Conservation (phyloP, 192 early-diverging fungal genomes). For the Coemansia sp. region DNA sequence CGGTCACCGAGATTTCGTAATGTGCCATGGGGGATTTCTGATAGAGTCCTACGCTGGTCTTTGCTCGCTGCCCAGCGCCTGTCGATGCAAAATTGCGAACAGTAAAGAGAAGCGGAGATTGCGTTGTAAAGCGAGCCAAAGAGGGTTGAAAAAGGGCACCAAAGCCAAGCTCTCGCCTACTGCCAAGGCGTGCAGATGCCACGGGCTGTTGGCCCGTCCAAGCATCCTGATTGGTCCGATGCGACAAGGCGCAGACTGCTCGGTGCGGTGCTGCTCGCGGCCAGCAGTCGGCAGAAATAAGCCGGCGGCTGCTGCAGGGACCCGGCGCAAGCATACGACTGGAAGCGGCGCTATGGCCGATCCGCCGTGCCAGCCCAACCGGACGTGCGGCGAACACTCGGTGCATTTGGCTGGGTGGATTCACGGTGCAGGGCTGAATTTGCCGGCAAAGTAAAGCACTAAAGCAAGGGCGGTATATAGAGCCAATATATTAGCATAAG, state of each 20-base stretch:
- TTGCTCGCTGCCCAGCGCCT: slow-evolving; percentile 1
- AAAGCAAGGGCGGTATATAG: no score
- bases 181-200: not conserved
- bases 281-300: not conserved
- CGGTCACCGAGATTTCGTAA: slow-evolving; percentile 35
- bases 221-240: slow-evolving; percentile 5
- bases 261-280: not conserved
- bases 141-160: not conserved
- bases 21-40: slow-evolving; percentile 13
- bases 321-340: not conserved
- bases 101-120: not conserved
- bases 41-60: not conserved
- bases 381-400: not conserved
- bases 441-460: no score
- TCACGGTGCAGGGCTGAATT: no score
- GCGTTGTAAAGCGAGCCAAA: not conserved
- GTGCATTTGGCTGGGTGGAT: slow-evolving; percentile 4
- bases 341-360: not conserved
- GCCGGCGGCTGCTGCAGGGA: not conserved
- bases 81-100: not conserved
- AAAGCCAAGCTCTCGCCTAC: not conserved
- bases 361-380: not conserved
- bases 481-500: no score
- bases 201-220: not conserved
- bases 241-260: not conserved